Base-by-base conservation (phyloP, 2,329 filamentous ascomycete genomes). In the Xylaria arbuscula region DNA sequence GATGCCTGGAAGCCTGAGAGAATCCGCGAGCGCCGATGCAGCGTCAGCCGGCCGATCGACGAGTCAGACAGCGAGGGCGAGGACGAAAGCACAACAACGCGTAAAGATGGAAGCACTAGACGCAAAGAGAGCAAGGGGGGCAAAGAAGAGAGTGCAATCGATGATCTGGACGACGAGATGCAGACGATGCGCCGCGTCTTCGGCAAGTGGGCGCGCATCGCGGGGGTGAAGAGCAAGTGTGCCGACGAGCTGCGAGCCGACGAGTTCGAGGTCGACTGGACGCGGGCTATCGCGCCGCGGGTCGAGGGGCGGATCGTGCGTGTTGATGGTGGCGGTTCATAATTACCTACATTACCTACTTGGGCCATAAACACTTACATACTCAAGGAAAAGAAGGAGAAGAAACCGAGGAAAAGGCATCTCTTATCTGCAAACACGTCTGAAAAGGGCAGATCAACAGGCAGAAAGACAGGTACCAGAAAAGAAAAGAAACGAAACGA, bases 211-310 rank as follows among this genome's bases (percentile, higher is more conserved):
- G 91, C 90, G 75, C 84, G 87, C 24, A 80, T 89, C 67, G 89
- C 91, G 0, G 89, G 89, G 0, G 81, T 97, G 22, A 83, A 89
- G 67, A 84, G 82, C 60, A 75, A 79, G 58, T 77, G 83, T 11
- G 86, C 82, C 48, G 86, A 87, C 67, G 84, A 86, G 17, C 85
- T 92, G 67, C 84, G 85, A 66, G 83, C 89, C 59, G 85, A 82
- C 0, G 89, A 89, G 68, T 83, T 83, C 53, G 86, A 89, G 59
- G 89, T 91, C 38, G 86, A 90, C 71, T 97, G 93, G 93, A 95
- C 93, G 9, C 88, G 87, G 69, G 91, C 92, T 1, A 94, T 97
- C 78, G 88, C 90, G 64, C 94, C 94, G 0, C 86, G 87, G 65
- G 69, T 95, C 9, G 93, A 97, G 77, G 93, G 93, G 0, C 87